Base-by-base conservation (phyloP, 495 filamentous ascomycete genomes). In the Aspergillus indologenus region DNA sequence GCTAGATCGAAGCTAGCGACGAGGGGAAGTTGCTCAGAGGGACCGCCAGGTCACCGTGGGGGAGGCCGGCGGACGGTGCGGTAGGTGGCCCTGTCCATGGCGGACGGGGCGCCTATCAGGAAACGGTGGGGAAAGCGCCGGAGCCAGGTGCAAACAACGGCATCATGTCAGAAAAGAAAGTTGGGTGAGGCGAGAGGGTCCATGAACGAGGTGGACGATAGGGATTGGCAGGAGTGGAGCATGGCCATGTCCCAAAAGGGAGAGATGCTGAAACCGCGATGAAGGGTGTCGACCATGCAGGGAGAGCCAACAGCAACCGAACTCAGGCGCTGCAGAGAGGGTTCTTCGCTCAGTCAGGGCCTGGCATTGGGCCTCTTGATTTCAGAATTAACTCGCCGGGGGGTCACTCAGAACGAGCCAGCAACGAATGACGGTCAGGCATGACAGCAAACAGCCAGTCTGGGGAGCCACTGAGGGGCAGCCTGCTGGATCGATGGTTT, bases 21-120 rank as follows among this genome's bases (percentile, higher is more conserved):
- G 58, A 61, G 54, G 61, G 56, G 58, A 59, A 59, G 47, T 53
- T 48, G 54, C 50, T 65, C 52, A 53, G 34, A 45, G 61, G 50
- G 43, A 58, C 49, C 50, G 73, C 71, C 73, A 76, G 65, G 71
- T 74, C 73, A 75, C 69, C 69, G 72, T 68, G 71, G 72, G 70
- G 72, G 59, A 65, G 57, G 48, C 64, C 55, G 61, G 57, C 54
- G 58, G 61, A 60, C 55, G 58, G 52, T 61, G 58, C 58, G 59
- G 64, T 67, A 58, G 59, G 61, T 58, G 61, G 61, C 61, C 59
- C 61, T 60, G 59, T 50, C 60, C n/a, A 42, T 18, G 47, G 45
- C 49, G 55, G 52, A 58, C 53, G 60, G 51, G 54, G 60, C 60
- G 55, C 59, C 54, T 59, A 55, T 64, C 58, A 64, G 59, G 57